Conservation (phyloP, 805 yeast species). For the Kazachstania kunashirensis region DNA sequence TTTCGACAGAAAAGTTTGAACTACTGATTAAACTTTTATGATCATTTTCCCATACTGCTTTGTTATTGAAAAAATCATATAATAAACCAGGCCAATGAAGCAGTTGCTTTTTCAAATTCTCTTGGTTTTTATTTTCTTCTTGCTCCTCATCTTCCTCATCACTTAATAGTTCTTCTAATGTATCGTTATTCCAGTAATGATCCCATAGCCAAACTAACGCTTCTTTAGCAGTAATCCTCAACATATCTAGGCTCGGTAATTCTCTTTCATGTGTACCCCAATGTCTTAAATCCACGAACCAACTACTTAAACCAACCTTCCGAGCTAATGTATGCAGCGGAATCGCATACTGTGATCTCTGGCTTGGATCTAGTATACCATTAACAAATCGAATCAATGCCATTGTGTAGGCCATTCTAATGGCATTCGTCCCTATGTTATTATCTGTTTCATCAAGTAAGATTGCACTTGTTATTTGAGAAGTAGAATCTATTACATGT, state of each 20-base stretch:
- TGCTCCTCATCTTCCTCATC: slow-evolving; percentile 8
- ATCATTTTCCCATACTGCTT: slow-evolving; percentile 14
- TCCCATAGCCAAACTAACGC: slow-evolving; percentile 70
- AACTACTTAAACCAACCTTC: slow-evolving; percentile 57
- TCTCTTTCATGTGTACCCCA: slow-evolving; percentile 77
- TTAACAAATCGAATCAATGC: slow-evolving; percentile 79
- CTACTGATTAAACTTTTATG: slow-evolving; percentile 16
- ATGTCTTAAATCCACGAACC: slow-evolving; percentile 85
- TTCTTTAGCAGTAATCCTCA: slow-evolving; percentile 47
- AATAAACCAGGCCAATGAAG: slow-evolving; percentile 4
- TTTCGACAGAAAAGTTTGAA: slow-evolving; percentile 31
- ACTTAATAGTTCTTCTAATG: slow-evolving; percentile 16
- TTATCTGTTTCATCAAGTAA: slow-evolving; percentile 33
- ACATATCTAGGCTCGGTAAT: slow-evolving; percentile 59
- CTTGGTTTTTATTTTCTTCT: slow-evolving; percentile 2
- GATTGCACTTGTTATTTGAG: slow-evolving; percentile 43
- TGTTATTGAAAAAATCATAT: slow-evolving; percentile 5
- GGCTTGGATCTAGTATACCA: slow-evolving; percentile 80
- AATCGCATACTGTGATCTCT: slow-evolving; percentile 66
- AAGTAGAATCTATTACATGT: slow-evolving; percentile 62
- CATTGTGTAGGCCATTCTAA: slow-evolving; percentile 57
- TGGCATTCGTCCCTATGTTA: slow-evolving; percentile 21
- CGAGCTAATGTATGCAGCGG: slow-evolving; percentile 71
- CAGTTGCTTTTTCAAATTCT: slow-evolving; percentile 3
- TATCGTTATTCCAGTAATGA: slow-evolving; percentile 55